Evolutionary conservation across 768 basidiomycete species (phyloP).

Genomic region (Boletus vinaceobasis): DNA sequence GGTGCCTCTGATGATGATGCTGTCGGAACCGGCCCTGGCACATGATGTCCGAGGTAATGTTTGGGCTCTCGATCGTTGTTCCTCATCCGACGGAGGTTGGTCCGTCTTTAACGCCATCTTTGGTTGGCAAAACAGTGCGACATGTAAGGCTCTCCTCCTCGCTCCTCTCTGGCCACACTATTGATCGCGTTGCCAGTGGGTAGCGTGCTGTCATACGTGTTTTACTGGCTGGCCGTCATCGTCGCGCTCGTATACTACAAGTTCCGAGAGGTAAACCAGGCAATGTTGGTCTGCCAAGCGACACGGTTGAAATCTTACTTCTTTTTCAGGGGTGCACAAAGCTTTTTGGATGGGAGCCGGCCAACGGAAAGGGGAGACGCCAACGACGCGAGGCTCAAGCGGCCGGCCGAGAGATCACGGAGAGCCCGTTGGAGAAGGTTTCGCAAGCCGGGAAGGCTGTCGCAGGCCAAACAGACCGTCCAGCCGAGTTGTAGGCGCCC

Average conservation of each 20-base stretch:
- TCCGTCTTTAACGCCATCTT: conserved; percentile 80
- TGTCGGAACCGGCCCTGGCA: conserved; percentile 75
- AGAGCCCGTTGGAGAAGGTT: not conserved
- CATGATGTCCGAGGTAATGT: conserved; percentile 77
- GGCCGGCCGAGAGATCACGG: not conserved
- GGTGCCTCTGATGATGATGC: conserved; percentile 71
- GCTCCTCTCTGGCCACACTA: not conserved
- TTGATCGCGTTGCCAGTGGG: conserved; percentile 46
- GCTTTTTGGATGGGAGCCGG: conserved; percentile 55
- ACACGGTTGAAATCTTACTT: not conserved
- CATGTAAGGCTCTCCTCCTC: conserved; percentile 37
- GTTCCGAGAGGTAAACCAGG: conserved; percentile 45
- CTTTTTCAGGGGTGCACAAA: conserved; percentile 57
- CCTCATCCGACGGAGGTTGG: conserved; percentile 66
- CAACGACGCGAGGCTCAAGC: conserved; percentile 22
- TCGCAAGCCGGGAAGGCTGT: not conserved
- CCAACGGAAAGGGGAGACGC: conserved; percentile 38
- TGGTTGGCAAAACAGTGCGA: conserved; percentile 86
- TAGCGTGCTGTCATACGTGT: conserved; percentile 79
- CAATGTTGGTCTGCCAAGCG: no score
- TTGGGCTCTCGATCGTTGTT: conserved; percentile 85
- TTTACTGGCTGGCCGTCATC: conserved; percentile 89
- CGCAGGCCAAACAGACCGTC: not conserved
- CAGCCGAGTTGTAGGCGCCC: not conserved
- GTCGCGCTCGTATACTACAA: conserved; percentile 64